Conservation (phyloP, 306 rosid species). For the Quercus engelmannii region DNA sequence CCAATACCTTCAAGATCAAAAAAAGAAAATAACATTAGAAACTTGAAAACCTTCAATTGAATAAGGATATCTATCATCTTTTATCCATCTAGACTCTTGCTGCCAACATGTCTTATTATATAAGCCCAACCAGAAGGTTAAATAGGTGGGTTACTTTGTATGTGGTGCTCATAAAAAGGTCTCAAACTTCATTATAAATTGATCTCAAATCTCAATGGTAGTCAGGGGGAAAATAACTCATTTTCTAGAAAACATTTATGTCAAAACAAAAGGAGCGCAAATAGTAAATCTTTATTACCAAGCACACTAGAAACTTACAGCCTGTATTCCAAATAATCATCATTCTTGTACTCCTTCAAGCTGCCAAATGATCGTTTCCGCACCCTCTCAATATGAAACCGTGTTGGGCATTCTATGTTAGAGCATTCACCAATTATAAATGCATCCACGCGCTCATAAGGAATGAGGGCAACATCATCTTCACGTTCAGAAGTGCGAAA, state of each 20-base stretch:
- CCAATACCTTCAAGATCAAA: conserved; percentile 70
- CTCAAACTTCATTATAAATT: not conserved
- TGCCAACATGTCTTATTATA: no score
- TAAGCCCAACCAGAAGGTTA: not conserved
- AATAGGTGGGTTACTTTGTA: not conserved
- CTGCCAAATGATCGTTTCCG: conserved; percentile 68
- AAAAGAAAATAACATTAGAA: conserved; percentile 9
- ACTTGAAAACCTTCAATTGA: conserved; percentile 1
- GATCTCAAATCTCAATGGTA: not conserved
- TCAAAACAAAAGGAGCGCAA: not conserved
- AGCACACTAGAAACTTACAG: conserved; percentile 51
- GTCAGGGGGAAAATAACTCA: not conserved
- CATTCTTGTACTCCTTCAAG: conserved; percentile 84
- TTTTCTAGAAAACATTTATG: not conserved
- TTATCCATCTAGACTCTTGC: no score
- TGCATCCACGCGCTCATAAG: conserved; percentile 79
- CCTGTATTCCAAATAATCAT: conserved; percentile 87
- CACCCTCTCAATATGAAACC: conserved; percentile 83
- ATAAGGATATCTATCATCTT: not conserved
- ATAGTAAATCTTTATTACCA: conserved; percentile 10
- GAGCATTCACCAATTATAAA: conserved; percentile 88
- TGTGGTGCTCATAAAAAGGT: not conserved
- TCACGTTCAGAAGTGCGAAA: conserved; percentile 70
- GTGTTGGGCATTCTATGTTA: conserved; percentile 76
- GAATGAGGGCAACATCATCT: conserved; percentile 88